Conservation (phyloP, 768 basidiomycete genomes). For the Mycena polygramma region DNA sequence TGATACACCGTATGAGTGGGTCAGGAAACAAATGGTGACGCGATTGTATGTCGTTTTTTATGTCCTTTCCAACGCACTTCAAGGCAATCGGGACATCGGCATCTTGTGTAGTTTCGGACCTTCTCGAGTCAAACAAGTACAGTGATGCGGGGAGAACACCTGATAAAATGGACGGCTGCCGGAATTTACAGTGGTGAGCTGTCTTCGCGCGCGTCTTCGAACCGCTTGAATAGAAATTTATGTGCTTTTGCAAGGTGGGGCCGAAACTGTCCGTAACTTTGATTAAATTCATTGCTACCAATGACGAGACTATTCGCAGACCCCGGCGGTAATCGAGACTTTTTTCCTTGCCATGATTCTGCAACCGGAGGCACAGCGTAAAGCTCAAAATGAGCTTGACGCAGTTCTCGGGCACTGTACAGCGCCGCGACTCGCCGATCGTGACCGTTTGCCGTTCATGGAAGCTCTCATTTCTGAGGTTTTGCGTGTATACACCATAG, state of each 20-base stretch:
- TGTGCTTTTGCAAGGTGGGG: conserved; percentile 26
- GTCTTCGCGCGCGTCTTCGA: background rate
- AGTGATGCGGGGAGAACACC: conserved; percentile 21
- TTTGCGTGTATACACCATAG: conserved; percentile 20
- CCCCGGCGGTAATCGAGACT: conserved; percentile 26
- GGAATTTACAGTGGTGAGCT: conserved; percentile 48
- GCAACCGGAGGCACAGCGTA: conserved; percentile 37
- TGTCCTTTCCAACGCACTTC: background rate
- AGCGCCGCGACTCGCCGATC: conserved; percentile 41
- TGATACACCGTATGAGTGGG: conserved; percentile 46
- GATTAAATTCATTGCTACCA: background rate
- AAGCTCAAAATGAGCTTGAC: conserved; percentile 47
- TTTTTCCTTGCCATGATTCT: conserved; percentile 40
- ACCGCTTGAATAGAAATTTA: background rate
- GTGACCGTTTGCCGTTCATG: conserved; percentile 37
- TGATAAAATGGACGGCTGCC: conserved; percentile 40
- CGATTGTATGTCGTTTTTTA: background rate
- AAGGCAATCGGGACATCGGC: conserved; percentile 35
- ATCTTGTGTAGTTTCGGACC: conserved; percentile 32
- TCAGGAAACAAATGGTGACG: conserved; percentile 55
- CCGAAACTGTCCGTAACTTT: conserved; percentile 29
- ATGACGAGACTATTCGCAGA: conserved; percentile 4
- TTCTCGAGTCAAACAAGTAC: conserved; percentile 4
- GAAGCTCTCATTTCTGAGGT: conserved; percentile 32
- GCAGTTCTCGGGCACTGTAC: conserved; percentile 39